Conservation (phyloP, 768 basidiomycete species). For the Gymnopilus junonius region DNA sequence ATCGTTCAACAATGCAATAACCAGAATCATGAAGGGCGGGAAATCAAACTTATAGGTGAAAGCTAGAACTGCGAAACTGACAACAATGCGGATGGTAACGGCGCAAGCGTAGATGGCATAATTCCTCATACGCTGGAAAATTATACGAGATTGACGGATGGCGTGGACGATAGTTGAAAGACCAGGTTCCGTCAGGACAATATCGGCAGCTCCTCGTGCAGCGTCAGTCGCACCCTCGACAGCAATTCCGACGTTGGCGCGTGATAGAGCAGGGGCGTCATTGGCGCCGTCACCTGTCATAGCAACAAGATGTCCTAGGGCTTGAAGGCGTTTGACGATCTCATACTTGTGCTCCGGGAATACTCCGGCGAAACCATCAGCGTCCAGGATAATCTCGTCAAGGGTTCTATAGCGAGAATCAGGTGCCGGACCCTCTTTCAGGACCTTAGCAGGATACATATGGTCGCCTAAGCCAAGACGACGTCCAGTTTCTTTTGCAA, state of each 20-base stretch:
- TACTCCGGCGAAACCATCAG: constrained; percentile 98
- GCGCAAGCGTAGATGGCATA: constrained; percentile 97
- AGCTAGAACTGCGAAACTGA: constrained; percentile 94
- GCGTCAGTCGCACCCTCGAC: constrained; percentile 99
- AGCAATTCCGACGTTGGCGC: constrained; percentile 99
- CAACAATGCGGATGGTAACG: constrained; percentile 98
- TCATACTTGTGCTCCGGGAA: constrained; percentile 99
- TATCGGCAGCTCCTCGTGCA: constrained; percentile 97
- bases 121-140: constrained; percentile 99
- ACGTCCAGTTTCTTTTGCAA: constrained; percentile 98
- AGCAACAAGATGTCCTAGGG: constrained; percentile 92
- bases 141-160: constrained; percentile 96
- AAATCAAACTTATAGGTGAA: constrained; percentile 98
- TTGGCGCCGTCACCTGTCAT: constrained; percentile 99
- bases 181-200: constrained; percentile 97
- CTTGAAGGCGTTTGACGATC: constrained; percentile 98
- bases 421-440: constrained; percentile 94
- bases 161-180: constrained; percentile 99
- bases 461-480: constrained; percentile 98
- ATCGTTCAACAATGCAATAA: constrained; percentile 96
- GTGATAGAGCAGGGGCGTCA: constrained; percentile 95
- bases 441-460: constrained; percentile 98
- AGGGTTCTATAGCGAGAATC: constrained; percentile 82
- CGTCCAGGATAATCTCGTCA: constrained; percentile 99
- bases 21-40: constrained; percentile 99